Evolutionary conservation across 202 grass and related monocot genomes (phyloP).

Genomic region (Cymbopogon flexuosus): DNA sequence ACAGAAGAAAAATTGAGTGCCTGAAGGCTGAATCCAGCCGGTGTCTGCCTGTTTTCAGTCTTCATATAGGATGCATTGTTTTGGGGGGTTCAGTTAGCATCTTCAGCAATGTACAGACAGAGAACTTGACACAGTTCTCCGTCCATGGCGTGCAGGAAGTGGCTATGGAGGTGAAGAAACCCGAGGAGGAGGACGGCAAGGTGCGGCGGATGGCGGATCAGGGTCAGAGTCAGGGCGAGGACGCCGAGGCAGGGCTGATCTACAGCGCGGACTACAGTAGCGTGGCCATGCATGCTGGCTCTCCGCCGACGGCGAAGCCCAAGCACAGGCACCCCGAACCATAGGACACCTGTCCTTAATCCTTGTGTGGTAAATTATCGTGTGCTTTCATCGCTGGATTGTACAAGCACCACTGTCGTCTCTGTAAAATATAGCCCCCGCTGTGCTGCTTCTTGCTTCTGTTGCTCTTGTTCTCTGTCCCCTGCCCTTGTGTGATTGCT

Average conservation of each 20-base stretch:
- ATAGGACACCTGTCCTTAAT: background rate
- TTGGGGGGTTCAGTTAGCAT: background rate
- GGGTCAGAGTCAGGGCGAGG: background rate
- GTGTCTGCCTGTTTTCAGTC: background rate
- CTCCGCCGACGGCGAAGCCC: constrained; percentile 23
- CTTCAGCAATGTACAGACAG: background rate
- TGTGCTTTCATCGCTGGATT: background rate
- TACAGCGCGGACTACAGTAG: constrained; percentile 42
- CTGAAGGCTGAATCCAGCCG: background rate
- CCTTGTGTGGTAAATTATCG: background rate
- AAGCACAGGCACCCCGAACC: constrained; percentile 30
- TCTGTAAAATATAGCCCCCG: background rate
- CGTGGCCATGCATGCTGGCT: constrained; percentile 39
- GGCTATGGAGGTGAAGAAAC: background rate
- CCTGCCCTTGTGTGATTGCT: background rate
- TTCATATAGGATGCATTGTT: background rate
- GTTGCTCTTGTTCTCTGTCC: background rate
- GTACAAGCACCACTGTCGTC: background rate
- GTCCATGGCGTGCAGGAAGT: background rate
- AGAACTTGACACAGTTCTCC: background rate
- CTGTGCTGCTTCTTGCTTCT: background rate
- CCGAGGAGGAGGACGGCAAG: background rate
- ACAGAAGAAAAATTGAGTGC: background rate
- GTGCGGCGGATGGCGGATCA: background rate
- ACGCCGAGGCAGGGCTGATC: constrained; percentile 28